These are phyloP conservation scores for Starmerella bacillaris DNA, from an alignment of 805 yeast species.

Conservation along the genomic window DNA sequence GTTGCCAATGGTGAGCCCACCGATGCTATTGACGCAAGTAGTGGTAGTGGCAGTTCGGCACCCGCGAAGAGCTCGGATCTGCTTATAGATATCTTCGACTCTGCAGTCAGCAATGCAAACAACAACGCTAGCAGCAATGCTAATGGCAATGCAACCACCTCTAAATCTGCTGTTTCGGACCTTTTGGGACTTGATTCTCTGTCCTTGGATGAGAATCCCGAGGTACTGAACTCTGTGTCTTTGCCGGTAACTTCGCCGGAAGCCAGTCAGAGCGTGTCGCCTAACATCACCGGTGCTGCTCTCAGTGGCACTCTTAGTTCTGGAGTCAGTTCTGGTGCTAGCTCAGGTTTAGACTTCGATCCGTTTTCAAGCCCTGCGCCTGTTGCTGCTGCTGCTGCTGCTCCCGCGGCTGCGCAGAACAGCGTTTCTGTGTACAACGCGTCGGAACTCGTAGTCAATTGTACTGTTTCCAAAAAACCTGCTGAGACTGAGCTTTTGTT, in stretches of 20 bases:
- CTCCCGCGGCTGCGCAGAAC: conserved; percentile 7
- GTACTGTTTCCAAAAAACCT: conserved; percentile 26
- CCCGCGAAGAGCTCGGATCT: conserved; percentile 26
- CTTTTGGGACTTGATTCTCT: conserved; percentile 22
- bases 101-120: conserved; percentile 17
- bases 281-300: too few species aligned
- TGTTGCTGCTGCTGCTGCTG: conserved; percentile 4
- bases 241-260: neutral
- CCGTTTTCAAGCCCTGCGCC: conserved; percentile 8
- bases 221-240: conserved; percentile 19
- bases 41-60: neutral
- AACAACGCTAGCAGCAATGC: neutral
- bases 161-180: neutral
- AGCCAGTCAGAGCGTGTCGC: neutral
- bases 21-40: conserved; percentile 26
- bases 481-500: conserved; percentile 30
- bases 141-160: neutral
- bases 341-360: neutral
- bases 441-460: conserved; percentile 31
- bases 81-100: conserved; percentile 63
- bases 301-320: too few species aligned
- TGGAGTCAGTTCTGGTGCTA: neutral
- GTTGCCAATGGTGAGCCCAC: conserved; percentile 39
- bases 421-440: conserved; percentile 3
- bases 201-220: too few species aligned